Evolutionary conservation across 1,284 basidiomycete species (phyloP).

Genomic region (Sphagnurus paluster): DNA sequence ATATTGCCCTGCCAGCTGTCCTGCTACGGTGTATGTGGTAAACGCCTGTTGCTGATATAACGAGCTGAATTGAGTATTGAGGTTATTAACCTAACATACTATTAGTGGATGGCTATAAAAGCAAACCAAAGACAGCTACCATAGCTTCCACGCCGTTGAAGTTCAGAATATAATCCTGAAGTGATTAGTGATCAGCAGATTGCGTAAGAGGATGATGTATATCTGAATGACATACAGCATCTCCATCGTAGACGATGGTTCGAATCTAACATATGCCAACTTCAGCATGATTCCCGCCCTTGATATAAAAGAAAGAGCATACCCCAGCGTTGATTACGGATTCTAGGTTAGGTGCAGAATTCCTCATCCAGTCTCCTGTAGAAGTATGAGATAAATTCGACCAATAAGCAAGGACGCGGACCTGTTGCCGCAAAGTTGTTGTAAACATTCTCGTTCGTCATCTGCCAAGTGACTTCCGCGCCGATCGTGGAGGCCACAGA

Average conservation of each 20-base stretch:
- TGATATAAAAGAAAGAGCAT: conserved; percentile 23
- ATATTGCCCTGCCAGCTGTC: conserved; percentile 48
- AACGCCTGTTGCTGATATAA: conserved; percentile 41
- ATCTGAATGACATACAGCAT: conserved; percentile 41
- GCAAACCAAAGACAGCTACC: no score
- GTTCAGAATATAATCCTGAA: conserved; percentile 58
- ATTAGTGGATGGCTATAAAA: conserved; percentile 15
- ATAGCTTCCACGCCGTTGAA: conserved; percentile 62
- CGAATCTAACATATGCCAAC: conserved; percentile 27
- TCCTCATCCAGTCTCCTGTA: conserved; percentile 65
- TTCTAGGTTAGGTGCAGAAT: conserved; percentile 53
- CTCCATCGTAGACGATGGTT: conserved; percentile 54
- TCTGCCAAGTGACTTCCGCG: conserved; percentile 48
- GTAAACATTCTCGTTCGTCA: conserved; percentile 48
- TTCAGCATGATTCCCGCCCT: background rate
- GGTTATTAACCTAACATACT: conserved; percentile 37
- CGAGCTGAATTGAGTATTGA: conserved; percentile 41
- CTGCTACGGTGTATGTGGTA: conserved; percentile 49
- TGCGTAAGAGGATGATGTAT: no score
- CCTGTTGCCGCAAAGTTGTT: conserved; percentile 54
- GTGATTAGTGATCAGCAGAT: conserved; percentile 2
- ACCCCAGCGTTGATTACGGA: conserved; percentile 62
- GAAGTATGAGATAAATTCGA: background rate
- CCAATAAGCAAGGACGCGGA: conserved; percentile 11
- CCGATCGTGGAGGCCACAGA: conserved; percentile 44